These are phyloP conservation scores for Metschnikowia borealis DNA, from an alignment of 805 yeast species.

Conservation along the genomic window DNA sequence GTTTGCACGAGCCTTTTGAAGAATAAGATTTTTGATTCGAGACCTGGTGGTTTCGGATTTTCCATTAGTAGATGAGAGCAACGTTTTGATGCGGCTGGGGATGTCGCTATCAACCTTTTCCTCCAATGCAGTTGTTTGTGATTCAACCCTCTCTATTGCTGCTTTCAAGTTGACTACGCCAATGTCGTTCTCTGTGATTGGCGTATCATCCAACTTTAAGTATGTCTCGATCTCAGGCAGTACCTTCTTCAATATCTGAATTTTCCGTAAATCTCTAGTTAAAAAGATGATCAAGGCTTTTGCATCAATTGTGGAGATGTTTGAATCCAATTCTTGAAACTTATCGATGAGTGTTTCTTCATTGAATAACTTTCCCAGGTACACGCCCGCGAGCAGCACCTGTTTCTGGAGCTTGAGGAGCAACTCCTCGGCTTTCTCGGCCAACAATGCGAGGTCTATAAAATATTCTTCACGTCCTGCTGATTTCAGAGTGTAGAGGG, in stretches of 20 bases:
- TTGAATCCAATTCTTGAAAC: slow-evolving; percentile 5
- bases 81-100: slow-evolving; percentile 13
- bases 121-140: slow-evolving; percentile 20
- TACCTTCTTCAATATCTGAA: slow-evolving; percentile 2
- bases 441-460: slow-evolving; percentile 13
- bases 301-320: slow-evolving; percentile 23
- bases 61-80: slow-evolving; percentile 7
- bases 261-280: slow-evolving; percentile 21
- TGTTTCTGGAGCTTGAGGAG: not conserved
- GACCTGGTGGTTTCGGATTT: slow-evolving; percentile 15
- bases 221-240: slow-evolving; percentile 5
- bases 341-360: slow-evolving; percentile 10
- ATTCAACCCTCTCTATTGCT: slow-evolving; percentile 17
- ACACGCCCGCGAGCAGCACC: slow-evolving; percentile 11
- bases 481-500: not conserved
- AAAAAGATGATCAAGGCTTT: slow-evolving; percentile 26
- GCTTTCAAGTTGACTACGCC: slow-evolving; percentile 27
- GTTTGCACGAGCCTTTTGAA: slow-evolving; percentile 13
- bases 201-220: slow-evolving; percentile 20
- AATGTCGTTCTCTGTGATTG: slow-evolving; percentile 28
- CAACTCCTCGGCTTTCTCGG: slow-evolving; percentile 1
- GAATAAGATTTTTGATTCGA: slow-evolving; percentile 19
- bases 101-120: slow-evolving; percentile 18
- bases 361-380: slow-evolving; percentile 17
- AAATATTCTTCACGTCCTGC: slow-evolving; percentile 18